phyloP scores from a whole-genome alignment of 176 grass and related monocot genomes.

The Bromus sterilis region DNA sequence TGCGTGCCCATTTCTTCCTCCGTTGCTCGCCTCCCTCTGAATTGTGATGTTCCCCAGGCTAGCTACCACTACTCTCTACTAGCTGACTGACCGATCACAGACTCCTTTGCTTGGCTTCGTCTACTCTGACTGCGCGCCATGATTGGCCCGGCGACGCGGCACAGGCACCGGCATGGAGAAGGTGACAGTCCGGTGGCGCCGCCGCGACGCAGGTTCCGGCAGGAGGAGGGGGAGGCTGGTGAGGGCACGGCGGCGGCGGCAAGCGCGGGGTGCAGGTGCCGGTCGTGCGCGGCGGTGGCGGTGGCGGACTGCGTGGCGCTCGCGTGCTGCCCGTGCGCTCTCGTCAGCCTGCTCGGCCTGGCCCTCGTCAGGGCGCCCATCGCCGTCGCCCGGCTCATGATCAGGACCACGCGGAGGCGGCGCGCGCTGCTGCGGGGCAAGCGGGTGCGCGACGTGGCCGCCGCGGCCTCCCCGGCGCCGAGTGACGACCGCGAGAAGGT shows the following conservation, averaged over 20 bases:
- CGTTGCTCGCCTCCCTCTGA: not conserved
- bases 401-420: slow-evolving; percentile 8
- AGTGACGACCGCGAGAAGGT: not conserved
- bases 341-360: slow-evolving; percentile 41
- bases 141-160: not conserved
- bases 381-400: slow-evolving; percentile 27
- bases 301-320: slow-evolving; percentile 71
- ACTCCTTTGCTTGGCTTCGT: not conserved
- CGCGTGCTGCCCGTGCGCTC: slow-evolving; percentile 67
- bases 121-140: not conserved
- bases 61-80: not conserved
- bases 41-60: not conserved
- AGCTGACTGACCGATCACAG: not conserved
- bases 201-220: not conserved
- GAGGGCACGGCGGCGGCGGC: not conserved
- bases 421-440: slow-evolving; percentile 3
- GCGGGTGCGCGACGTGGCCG: slow-evolving; percentile 33
- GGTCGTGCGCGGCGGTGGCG: slow-evolving; percentile 52
- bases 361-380: slow-evolving; percentile 58
- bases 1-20: slow-evolving; percentile 4
- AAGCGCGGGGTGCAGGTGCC: slow-evolving; percentile 29
- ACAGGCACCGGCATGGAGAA: too few relatives aligned
- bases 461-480: not conserved
- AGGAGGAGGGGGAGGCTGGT: not conserved
- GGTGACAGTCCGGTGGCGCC: not conserved